Conservation (phyloP, 129 eudicot species). For the Artemisia annua region DNA sequence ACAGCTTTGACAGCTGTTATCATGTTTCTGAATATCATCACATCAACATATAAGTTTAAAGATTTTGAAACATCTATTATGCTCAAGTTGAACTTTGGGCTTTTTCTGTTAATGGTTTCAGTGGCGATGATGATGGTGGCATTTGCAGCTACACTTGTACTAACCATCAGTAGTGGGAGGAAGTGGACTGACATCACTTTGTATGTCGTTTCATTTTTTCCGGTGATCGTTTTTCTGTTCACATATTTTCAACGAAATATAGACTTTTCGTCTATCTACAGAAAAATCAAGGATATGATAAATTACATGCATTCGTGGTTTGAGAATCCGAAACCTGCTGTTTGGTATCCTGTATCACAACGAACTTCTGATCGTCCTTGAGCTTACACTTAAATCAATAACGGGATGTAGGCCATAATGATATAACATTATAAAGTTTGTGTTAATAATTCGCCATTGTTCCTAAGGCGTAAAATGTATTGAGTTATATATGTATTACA, state of each 20-base stretch:
- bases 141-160: slow-evolving; percentile 40
- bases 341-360: slow-evolving; percentile 16
- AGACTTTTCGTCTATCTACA: not conserved
- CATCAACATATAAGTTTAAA: slow-evolving; percentile 34
- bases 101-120: not conserved
- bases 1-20: slow-evolving; percentile 41
- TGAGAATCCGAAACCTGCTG: not conserved
- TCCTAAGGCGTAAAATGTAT: too few relatives aligned
- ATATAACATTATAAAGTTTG: not conserved
- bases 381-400: not conserved
- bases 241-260: not conserved
- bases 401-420: not conserved
- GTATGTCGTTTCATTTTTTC: slow-evolving; percentile 38
- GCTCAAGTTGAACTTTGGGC: slow-evolving; percentile 27
- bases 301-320: not conserved
- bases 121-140: slow-evolving; percentile 35
- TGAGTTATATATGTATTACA: too few relatives aligned
- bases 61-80: slow-evolving; percentile 33
- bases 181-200: slow-evolving; percentile 35
- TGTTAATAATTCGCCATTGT: slow-evolving; percentile 3
- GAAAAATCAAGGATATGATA: not conserved
- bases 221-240: slow-evolving; percentile 25
- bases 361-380: not conserved
- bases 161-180: slow-evolving; percentile 31
- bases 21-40: slow-evolving; percentile 37